phyloP scores from a whole-genome alignment of 163 green algal species.

The Chlamydomonas reinhardtii region DNA sequence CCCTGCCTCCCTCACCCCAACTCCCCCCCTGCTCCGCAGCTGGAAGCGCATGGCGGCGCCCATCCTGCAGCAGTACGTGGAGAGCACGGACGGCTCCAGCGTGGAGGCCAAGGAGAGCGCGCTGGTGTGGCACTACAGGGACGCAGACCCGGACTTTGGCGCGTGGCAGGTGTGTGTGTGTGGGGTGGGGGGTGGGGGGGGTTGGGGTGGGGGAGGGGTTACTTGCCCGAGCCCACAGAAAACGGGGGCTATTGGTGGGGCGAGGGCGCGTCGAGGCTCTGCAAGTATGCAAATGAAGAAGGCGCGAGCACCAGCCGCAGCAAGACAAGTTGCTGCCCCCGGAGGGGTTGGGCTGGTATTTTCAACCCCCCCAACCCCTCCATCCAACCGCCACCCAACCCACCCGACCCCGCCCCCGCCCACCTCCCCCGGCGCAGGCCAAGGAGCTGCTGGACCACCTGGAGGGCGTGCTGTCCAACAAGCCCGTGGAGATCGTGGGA shows the following conservation, averaged over 20 bases:
- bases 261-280: no score
- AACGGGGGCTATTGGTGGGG: no score
- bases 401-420: no score
- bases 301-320: no score
- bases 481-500: conserved; percentile 89
- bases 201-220: not conserved
- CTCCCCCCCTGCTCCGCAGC: not conserved
- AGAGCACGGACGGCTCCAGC: conserved; percentile 95
- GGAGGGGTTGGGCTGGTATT: no score
- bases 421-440: conserved; percentile 78
- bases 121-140: conserved; percentile 96
- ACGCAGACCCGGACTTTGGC: conserved; percentile 98
- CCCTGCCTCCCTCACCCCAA: no score
- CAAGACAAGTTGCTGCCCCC: no score
- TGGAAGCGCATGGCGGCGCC: conserved; percentile 89
- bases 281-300: no score
- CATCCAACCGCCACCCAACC: not conserved
- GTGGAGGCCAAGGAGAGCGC: conserved; percentile 95
- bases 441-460: conserved; percentile 99
- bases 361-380: no score
- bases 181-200: not conserved
- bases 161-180: conserved; percentile 82
- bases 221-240: no score
- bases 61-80: conserved; percentile 86
- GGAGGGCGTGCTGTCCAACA: conserved; percentile 93